A percentile compares a stretch with the other conserved stretches of the same genome.
These are phyloP conservation scores for Circinella minor DNA, from an alignment of 371 early-diverging fungal species.

Conservation along the genomic window DNA sequence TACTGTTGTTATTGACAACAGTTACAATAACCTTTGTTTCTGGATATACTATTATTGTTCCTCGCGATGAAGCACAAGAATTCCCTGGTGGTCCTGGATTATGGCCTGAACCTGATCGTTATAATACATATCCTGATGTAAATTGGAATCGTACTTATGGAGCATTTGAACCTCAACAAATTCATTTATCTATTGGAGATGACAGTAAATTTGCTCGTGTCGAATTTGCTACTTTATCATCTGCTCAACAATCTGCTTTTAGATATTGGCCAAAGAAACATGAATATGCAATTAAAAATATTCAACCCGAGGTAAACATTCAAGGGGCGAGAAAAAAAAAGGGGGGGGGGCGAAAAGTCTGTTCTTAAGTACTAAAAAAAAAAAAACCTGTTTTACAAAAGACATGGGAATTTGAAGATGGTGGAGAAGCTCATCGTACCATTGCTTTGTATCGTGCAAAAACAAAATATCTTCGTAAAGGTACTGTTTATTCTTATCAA, in stretches of 20 bases:
- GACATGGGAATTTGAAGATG: conserved; percentile 37
- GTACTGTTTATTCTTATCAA: conserved; percentile 32
- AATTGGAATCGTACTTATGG: conserved; percentile 43
- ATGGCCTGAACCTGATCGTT: conserved; percentile 24
- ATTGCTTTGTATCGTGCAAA: conserved; percentile 30
- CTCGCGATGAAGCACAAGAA: background rate
- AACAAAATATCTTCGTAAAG: conserved; percentile 23
- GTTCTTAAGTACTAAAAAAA: too few species aligned
- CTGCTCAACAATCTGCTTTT: conserved; percentile 26
- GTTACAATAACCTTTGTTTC: background rate
- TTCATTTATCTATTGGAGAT: conserved; percentile 38
- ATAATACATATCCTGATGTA: conserved; percentile 23
- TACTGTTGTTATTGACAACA: background rate
- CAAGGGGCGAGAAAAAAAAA: background rate
- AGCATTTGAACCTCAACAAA: conserved; percentile 44
- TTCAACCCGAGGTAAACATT: background rate
- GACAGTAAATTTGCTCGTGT: conserved; percentile 42
- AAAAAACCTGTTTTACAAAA: conserved; percentile 2
- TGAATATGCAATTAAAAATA: background rate
- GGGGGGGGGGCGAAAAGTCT: too few species aligned
- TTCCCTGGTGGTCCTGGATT: conserved; percentile 28
- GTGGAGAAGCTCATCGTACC: conserved; percentile 25
- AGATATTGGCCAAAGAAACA: conserved; percentile 44
- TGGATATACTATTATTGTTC: conserved; percentile 3
- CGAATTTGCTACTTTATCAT: conserved; percentile 41